A percentile compares a stretch with the other conserved stretches of the same genome.
phyloP scores from a whole-genome alignment of 352 stramenopile genomes.

The Blastocystis hominis region DNA sequence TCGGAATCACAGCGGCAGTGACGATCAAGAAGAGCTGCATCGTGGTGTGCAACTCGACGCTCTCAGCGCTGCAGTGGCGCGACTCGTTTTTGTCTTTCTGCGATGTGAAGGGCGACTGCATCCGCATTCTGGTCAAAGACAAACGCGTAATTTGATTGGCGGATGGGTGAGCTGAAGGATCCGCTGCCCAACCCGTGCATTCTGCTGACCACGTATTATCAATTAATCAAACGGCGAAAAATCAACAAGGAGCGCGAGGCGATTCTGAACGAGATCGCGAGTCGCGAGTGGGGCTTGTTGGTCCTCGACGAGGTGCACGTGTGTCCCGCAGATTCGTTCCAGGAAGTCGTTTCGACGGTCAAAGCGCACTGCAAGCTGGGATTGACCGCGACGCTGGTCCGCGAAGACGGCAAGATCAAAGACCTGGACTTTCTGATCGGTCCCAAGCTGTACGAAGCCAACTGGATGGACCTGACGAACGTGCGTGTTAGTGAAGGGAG shows the following conservation, averaged over 20 bases:
- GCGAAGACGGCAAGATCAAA: conserved; percentile 94
- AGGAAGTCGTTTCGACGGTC: conserved; percentile 68
- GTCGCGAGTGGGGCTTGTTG: conserved; percentile 94
- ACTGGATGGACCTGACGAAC: conserved; percentile 97
- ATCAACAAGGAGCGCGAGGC: conserved; percentile 78
- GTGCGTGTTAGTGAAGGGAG: not conserved
- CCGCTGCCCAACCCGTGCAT: conserved; percentile 61
- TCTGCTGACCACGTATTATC: conserved; percentile 93
- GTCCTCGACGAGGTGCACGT: conserved; percentile 92
- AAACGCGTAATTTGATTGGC: not conserved
- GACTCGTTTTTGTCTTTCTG: conserved; percentile 45
- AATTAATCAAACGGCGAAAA: conserved; percentile 84
- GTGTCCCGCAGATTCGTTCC: conserved; percentile 95
- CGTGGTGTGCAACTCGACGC: conserved; percentile 89
- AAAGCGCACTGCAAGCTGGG: conserved; percentile 86
- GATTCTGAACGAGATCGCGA: conserved; percentile 88
- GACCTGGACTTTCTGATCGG: conserved; percentile 99
- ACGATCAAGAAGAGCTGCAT: conserved; percentile 94
- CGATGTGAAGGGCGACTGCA: not conserved
- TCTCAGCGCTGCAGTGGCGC: conserved; percentile 70
- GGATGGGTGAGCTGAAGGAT: not conserved
- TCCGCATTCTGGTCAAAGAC: conserved; percentile 32
- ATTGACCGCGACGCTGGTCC: conserved; percentile 92
- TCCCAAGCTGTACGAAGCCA: conserved; percentile 89
- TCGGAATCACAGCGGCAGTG: conserved; percentile 83